Base-by-base conservation (phyloP, 2,329 filamentous ascomycete species). In the Colletotrichum liriopes region DNA sequence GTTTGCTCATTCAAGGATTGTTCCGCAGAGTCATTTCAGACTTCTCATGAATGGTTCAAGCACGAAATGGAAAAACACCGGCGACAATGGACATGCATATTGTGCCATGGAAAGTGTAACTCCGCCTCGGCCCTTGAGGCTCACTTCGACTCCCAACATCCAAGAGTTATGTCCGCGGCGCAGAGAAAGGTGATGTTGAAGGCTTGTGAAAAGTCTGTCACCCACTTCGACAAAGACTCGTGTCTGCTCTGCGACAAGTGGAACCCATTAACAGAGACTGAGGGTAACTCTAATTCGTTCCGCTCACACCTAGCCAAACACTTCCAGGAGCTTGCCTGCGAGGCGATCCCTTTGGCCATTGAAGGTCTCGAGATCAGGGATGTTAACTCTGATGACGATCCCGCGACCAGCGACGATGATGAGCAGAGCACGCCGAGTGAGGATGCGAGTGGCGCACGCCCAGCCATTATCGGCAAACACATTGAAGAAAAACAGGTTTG, bases 31-130 rank as follows among this genome's bases (percentile, higher is more conserved):
- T 41, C 60, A 1, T 69, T 69, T 11, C 8, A 23, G 5, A 59
- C 67, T 1, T 65, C 60, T 8, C 60, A 69, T 14, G 67, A 65
- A 3, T 69, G 67, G 67, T 69, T 69, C 32, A 23, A 69, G 14
- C 67, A 65, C 20, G 67, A 69, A 7, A 18, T 59, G 18, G 32
- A 59, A 12, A 32, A 26, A 4, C 67, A 69, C 59, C 20, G 67
- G 43, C 43, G 43, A 14, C 29, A 65, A 18, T 65, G 67, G 60
- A 59, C 45, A 4, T 65, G 67, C 45, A 4, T 20, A 11, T 11
- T 26, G 7, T 69, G 67, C 16, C 23, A 59, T 14, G 18, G 37
- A 6, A 45, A 45, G 18, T 64, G n/a, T 3, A n/a, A 26, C 3
- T 45, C 60, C 9, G 67, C 32, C 18, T 58, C 52, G 4, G 51